These are phyloP conservation scores for Periconia digitata DNA, from an alignment of 2,329 filamentous ascomycete genomes.

Conservation along the genomic window DNA sequence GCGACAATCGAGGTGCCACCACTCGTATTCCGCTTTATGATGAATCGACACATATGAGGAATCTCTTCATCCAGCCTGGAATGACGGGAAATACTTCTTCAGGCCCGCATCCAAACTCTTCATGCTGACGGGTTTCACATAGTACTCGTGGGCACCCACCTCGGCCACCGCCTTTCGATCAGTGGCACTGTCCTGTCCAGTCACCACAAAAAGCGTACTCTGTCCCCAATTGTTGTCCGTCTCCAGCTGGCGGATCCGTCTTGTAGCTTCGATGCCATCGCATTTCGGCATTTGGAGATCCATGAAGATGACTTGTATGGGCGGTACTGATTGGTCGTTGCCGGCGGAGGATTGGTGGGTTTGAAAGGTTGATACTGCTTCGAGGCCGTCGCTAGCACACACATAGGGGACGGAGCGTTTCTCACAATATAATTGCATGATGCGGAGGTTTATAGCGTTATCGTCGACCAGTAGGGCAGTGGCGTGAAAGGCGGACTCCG, in stretches of 20 bases:
- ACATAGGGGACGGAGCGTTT: slow-evolving; percentile 42
- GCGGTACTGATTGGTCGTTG: slow-evolving; percentile 1
- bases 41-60: too few species aligned
- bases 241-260: slow-evolving; percentile 38
- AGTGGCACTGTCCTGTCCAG: slow-evolving; percentile 31
- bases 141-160: slow-evolving; percentile 34
- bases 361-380: slow-evolving; percentile 43
- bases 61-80: too few species aligned
- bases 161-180: slow-evolving; percentile 27
- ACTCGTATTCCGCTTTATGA: too few species aligned
- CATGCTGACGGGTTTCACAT: slow-evolving; percentile 36
- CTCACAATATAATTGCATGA: slow-evolving; percentile 51
- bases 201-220: slow-evolving; percentile 37
- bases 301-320: slow-evolving; percentile 42
- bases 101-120: slow-evolving; percentile 24
- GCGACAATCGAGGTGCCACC: too few species aligned
- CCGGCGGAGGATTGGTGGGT: neutral
- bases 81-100: neutral
- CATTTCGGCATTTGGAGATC: slow-evolving; percentile 46
- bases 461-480: slow-evolving; percentile 49
- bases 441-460: slow-evolving; percentile 49
- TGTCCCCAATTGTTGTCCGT: slow-evolving; percentile 18
- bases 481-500: slow-evolving; percentile 12
- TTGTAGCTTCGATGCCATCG: slow-evolving; percentile 41
- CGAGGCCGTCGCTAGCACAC: slow-evolving; percentile 43